Percentiles rank a stretch among this genome's conserved stretches.
phyloP scores from a whole-genome alignment of 805 yeast genomes.

The Candida berthetii region DNA sequence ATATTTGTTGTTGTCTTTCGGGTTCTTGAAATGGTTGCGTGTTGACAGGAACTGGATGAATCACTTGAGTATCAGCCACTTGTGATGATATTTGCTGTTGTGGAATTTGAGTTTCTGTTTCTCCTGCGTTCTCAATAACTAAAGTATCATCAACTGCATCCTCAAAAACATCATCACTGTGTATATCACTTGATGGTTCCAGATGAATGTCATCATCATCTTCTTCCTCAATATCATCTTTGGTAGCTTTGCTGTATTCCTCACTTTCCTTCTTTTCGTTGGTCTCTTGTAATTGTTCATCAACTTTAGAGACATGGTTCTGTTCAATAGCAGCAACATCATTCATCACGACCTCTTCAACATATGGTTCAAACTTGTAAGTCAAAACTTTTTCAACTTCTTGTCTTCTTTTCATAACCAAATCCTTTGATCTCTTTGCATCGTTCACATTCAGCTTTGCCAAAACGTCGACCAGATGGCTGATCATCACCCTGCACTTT shows the following conservation, averaged over 20 bases:
- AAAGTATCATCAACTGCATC: slow-evolving; percentile 1
- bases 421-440: background rate
- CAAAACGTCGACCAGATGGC: slow-evolving; percentile 7
- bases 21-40: no score
- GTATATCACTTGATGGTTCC: no score
- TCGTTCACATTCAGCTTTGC: background rate
- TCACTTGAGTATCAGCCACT: background rate
- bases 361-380: background rate
- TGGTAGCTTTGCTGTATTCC: no score
- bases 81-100: no score
- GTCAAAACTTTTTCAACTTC: background rate
- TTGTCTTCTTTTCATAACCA: background rate
- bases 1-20: background rate
- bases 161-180: background rate
- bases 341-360: no score
- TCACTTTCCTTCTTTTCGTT: no score
- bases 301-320: no score
- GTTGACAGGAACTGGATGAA: no score
- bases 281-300: no score
- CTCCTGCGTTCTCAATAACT: background rate
- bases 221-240: background rate
- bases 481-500: slow-evolving; percentile 3
- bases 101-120: background rate
- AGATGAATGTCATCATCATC: background rate
- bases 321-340: no score